A percentile compares a stretch with the other conserved stretches of the same genome.
phyloP scores from a whole-genome alignment of 805 yeast genomes.

The Myxozyma neotropica region DNA sequence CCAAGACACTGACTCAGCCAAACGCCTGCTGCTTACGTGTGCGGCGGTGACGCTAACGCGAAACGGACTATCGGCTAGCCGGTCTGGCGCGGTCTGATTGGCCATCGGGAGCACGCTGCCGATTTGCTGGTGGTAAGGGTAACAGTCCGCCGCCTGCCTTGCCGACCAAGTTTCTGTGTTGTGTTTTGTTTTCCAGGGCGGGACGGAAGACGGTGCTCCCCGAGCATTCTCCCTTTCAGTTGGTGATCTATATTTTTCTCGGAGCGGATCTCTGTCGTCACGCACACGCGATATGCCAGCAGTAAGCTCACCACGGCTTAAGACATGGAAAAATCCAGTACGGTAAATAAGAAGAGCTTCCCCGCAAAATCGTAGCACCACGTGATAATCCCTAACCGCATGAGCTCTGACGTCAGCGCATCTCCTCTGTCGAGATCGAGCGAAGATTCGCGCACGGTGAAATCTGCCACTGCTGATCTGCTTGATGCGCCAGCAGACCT shows the following conservation, averaged over 20 bases:
- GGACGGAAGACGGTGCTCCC: too few species aligned
- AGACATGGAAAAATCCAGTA: background rate
- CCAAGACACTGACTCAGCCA: background rate
- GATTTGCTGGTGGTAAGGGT: slow-evolving; percentile 1
- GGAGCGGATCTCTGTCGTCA: too few species aligned
- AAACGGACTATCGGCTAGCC: slow-evolving; percentile 1
- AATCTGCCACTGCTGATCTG: too few species aligned
- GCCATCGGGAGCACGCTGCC: slow-evolving; percentile 24
- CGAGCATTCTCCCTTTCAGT: too few species aligned
- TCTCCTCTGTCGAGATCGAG: too few species aligned
- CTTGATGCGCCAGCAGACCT: too few species aligned
- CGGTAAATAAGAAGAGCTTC: too few species aligned
- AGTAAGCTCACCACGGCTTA: background rate
- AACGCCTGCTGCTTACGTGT: background rate
- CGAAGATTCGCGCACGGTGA: too few species aligned
- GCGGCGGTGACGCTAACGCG: slow-evolving; percentile 1
- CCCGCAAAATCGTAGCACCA: background rate
- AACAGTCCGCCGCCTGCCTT: background rate
- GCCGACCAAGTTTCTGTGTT: too few species aligned
- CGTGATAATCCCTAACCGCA: slow-evolving; percentile 7
- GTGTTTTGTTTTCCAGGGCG: too few species aligned
- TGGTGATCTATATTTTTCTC: too few species aligned
- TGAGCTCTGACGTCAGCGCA: slow-evolving; percentile 1
- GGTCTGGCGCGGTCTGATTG: slow-evolving; percentile 18
- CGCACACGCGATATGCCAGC: too few species aligned